Percentiles rank a stretch among this genome's conserved stretches.
phyloP scores from a whole-genome alignment of 331 rosid genomes.

The Stylosanthes scabra region DNA sequence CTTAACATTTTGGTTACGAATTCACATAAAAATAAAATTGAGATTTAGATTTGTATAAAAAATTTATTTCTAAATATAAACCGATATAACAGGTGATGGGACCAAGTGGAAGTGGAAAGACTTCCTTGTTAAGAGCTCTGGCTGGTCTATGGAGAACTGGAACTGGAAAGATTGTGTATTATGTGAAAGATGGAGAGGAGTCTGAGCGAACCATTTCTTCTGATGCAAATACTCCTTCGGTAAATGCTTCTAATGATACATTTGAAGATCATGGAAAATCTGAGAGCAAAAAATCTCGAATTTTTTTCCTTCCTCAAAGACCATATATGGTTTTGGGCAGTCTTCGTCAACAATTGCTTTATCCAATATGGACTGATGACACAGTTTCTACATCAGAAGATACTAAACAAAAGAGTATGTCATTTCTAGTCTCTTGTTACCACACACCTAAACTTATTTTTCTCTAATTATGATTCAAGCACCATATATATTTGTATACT shows the following conservation, averaged over 20 bases:
- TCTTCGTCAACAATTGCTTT: constrained; percentile 91
- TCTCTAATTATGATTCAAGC: neutral
- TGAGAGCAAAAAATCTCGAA: constrained; percentile 53
- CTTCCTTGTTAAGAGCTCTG: constrained; percentile 89
- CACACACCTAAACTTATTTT: neutral
- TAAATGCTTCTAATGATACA: constrained; percentile 34
- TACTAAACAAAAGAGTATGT: constrained; percentile 49
- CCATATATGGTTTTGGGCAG: constrained; percentile 98
- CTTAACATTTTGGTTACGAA: neutral
- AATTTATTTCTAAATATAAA: constrained; percentile 34
- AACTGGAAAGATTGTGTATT: constrained; percentile 72
- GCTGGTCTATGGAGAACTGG: constrained; percentile 95
- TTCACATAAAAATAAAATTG: neutral
- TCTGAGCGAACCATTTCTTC: constrained; percentile 47
- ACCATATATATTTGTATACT: neutral
- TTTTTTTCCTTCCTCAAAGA: constrained; percentile 93
- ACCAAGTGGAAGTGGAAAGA: constrained; percentile 96
- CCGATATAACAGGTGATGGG: constrained; percentile 73
- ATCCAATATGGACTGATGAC: constrained; percentile 85
- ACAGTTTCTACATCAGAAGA: constrained; percentile 47
- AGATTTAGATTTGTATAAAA: constrained; percentile 21
- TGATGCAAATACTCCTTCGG: constrained; percentile 39
- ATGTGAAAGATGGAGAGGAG: constrained; percentile 52
- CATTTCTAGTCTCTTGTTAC: constrained; percentile 25
- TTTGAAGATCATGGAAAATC: constrained; percentile 45